Conservation (phyloP, 345 rosid genomes). For the Euclidium syriacum region DNA sequence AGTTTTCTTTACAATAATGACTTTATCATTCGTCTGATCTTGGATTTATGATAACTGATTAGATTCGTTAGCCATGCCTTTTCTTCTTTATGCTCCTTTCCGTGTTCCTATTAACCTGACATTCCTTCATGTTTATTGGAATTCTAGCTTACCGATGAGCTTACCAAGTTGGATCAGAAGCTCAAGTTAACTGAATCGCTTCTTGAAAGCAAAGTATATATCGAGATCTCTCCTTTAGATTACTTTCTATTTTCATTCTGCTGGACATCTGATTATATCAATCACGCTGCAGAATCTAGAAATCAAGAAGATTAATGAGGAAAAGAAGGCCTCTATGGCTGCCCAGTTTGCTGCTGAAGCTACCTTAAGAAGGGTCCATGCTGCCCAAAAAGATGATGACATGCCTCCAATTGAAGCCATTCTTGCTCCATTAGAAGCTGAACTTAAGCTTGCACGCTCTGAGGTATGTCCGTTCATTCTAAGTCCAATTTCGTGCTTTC, state of each 20-base stretch:
- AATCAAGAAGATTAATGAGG: constrained; percentile 95
- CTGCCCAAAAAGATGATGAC: constrained; percentile 99
- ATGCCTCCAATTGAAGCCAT: constrained; percentile 99
- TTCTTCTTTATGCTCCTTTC: not conserved
- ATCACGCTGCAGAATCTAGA: constrained; percentile 69
- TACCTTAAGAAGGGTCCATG: constrained; percentile 95
- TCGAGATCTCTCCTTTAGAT: not conserved
- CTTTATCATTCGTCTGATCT: not conserved
- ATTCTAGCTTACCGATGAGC: constrained; percentile 82
- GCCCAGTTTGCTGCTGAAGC: constrained; percentile 99
- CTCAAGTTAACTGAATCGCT: constrained; percentile 87
- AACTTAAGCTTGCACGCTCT: constrained; percentile 90
- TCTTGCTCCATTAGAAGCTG: constrained; percentile 99
- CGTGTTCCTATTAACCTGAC: not conserved
- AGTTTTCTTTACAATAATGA: not conserved
- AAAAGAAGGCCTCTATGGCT: constrained; percentile 98
- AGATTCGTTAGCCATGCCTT: not conserved
- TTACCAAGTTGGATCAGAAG: constrained; percentile 83
- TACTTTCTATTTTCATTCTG: not conserved
- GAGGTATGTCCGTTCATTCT: constrained; percentile 44
- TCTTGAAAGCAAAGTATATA: constrained; percentile 71
- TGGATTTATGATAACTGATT: not conserved
- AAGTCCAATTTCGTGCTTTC: not conserved
- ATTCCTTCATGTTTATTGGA: not conserved
- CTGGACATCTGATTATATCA: not conserved